phyloP scores from a whole-genome alignment of 2,329 filamentous ascomycete genomes.

The Fusarium verrucosum region DNA sequence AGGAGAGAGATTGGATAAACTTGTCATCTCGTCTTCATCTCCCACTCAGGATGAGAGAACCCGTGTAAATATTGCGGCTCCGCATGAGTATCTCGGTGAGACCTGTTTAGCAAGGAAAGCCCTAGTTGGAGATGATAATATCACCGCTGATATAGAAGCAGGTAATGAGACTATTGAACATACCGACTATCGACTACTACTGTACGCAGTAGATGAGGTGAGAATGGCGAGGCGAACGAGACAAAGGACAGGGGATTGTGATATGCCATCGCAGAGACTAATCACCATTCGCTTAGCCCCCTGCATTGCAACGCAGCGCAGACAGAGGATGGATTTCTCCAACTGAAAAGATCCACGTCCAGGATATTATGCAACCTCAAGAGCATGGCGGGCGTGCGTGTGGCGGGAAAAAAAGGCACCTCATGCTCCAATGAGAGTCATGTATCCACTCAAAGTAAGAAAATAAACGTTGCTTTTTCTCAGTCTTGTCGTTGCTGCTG shows the following conservation, averaged over 20 bases:
- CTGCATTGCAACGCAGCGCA: constrained; percentile 32
- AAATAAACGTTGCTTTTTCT: constrained; percentile 16
- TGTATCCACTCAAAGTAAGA: neutral
- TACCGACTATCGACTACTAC: neutral
- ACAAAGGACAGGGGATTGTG: neutral
- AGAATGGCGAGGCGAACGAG: constrained; percentile 6
- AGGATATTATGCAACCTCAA: constrained; percentile 36
- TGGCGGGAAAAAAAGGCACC: constrained; percentile 22
- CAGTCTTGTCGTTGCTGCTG: neutral
- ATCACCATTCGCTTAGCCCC: constrained; percentile 13
- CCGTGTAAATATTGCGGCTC: constrained; percentile 8
- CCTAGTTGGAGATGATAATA: neutral
- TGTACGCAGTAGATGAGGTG: no score
- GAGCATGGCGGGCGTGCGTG: constrained; percentile 21
- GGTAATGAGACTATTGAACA: neutral
- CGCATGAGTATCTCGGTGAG: neutral
- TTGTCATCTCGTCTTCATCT: neutral
- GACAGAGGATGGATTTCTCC: constrained; percentile 27
- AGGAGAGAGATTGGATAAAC: constrained; percentile 2
- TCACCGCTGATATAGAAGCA: constrained; percentile 3
- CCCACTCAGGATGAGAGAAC: neutral
- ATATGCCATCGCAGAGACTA: neutral
- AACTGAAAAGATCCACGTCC: constrained; percentile 39
- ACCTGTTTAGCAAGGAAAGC: constrained; percentile 8
- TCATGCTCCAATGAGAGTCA: constrained; percentile 4